Conservation (phyloP, 192 early-diverging fungal species). For the Coemansia sp. region DNA sequence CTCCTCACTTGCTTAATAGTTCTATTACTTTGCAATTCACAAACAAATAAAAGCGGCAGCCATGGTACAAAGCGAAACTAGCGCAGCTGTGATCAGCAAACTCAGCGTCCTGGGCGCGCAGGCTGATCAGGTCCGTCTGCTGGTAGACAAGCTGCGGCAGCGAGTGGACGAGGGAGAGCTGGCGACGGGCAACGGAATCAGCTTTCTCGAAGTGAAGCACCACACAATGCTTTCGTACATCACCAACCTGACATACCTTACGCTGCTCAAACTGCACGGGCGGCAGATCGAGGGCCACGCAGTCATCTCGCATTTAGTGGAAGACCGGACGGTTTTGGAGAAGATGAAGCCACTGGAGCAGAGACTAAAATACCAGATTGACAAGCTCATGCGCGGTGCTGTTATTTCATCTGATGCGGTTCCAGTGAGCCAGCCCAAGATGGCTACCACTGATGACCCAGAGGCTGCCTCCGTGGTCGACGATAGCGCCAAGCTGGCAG, state of each 20-base stretch:
- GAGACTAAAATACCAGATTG: slow-evolving; percentile 94
- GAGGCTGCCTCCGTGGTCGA: slow-evolving; percentile 10
- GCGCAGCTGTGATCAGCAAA: slow-evolving; percentile 9
- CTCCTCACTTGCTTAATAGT: not conserved
- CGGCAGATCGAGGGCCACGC: slow-evolving; percentile 58
- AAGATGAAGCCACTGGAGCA: slow-evolving; percentile 90
- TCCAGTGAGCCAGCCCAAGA: not conserved
- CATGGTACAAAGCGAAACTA: slow-evolving; percentile 1
- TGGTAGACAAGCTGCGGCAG: slow-evolving; percentile 40
- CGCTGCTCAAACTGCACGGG: slow-evolving; percentile 77
- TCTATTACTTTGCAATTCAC: not conserved
- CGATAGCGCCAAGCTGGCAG: slow-evolving; percentile 46
- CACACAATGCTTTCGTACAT: slow-evolving; percentile 85
- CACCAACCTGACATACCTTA: slow-evolving; percentile 67
- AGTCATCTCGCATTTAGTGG: slow-evolving; percentile 64
- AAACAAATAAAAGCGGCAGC: not conserved
- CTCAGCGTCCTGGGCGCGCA: slow-evolving; percentile 28
- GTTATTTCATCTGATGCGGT: slow-evolving; percentile 42
- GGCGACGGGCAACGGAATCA: slow-evolving; percentile 73
- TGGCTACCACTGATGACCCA: slow-evolving; percentile 28
- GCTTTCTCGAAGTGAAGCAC: slow-evolving; percentile 86
- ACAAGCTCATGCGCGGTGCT: slow-evolving; percentile 79
- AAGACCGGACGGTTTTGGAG: slow-evolving; percentile 82
- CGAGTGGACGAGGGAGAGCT: slow-evolving; percentile 55
- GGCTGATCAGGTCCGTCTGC: slow-evolving; percentile 41